These are phyloP conservation scores for Casuarina cunninghamiana DNA, from an alignment of 306 rosid genomes.

Conservation along the genomic window DNA sequence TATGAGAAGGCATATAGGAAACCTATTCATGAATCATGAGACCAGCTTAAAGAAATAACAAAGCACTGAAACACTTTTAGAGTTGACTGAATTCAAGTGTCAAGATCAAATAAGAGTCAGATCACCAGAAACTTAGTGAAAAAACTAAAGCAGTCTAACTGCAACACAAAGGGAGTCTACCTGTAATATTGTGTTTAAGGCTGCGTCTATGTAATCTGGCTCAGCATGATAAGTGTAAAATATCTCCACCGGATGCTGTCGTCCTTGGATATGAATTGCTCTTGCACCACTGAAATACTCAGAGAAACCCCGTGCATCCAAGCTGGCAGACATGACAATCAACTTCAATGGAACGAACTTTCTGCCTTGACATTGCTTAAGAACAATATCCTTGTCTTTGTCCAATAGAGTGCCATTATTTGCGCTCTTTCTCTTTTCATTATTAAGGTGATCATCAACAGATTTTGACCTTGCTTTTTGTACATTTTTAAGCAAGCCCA, in stretches of 20 bases:
- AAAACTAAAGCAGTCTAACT: slow-evolving; percentile 9
- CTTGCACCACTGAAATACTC: slow-evolving; percentile 81
- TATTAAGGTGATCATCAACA: slow-evolving; percentile 32
- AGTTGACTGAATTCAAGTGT: background rate
- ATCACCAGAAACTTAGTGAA: slow-evolving; percentile 3
- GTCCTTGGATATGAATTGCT: slow-evolving; percentile 88
- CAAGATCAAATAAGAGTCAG: background rate
- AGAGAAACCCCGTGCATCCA: slow-evolving; percentile 83
- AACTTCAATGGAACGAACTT: slow-evolving; percentile 72
- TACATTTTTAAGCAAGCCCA: slow-evolving; percentile 83
- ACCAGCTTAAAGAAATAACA: background rate
- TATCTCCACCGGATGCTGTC: slow-evolving; percentile 89
- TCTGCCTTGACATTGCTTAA: slow-evolving; percentile 43
- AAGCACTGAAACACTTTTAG: background rate
- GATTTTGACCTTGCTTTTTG: slow-evolving; percentile 67
- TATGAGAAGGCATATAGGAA: background rate
- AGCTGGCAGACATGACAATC: slow-evolving; percentile 94
- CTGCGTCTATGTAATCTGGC: slow-evolving; percentile 72
- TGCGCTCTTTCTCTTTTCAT: slow-evolving; percentile 33
- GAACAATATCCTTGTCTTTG: slow-evolving; percentile 49
- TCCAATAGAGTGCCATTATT: slow-evolving; percentile 34
- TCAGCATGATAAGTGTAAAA: slow-evolving; percentile 57
- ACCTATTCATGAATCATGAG: background rate
- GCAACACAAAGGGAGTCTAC: slow-evolving; percentile 26
- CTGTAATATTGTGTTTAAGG: slow-evolving; percentile 78